These are phyloP conservation scores for Phaeosphaeriaceae sp. DNA, from an alignment of 2,329 filamentous ascomycete species.

Conservation along the genomic window DNA sequence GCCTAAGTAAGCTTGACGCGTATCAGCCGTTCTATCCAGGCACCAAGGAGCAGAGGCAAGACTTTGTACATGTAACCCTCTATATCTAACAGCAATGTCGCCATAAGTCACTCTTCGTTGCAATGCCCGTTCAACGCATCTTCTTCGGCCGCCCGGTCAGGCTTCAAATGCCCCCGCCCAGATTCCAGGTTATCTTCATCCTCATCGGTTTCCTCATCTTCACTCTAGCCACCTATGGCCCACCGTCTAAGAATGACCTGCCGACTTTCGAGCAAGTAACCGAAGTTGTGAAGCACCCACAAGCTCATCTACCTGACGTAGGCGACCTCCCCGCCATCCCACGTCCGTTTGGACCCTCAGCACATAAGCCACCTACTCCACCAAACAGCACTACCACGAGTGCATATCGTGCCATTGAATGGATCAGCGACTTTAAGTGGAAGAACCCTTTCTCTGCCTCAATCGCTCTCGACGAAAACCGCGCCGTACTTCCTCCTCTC, in stretches of 20 bases:
- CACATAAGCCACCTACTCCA: constrained; percentile 77
- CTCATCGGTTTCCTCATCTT: constrained; percentile 43
- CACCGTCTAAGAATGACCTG: constrained; percentile 27
- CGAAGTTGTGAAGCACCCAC: constrained; percentile 46
- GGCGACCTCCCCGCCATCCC: constrained; percentile 46
- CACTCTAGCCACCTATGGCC: constrained; percentile 1
- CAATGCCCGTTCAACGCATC: constrained; percentile 45
- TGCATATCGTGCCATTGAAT: constrained; percentile 70
- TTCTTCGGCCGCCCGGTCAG: constrained; percentile 39
- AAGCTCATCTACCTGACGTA: constrained; percentile 36
- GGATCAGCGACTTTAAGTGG: constrained; percentile 92
- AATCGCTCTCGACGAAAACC: constrained; percentile 79
- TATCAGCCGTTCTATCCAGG: constrained; percentile 1
- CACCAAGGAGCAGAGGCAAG: too few relatives aligned
- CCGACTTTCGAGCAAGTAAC: constrained; percentile 41
- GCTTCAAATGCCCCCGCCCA: constrained; percentile 52
- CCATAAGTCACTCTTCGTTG: constrained; percentile 1
- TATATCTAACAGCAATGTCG: background rate
- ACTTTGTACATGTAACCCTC: constrained; percentile 1
- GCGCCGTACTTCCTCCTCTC: constrained; percentile 82
- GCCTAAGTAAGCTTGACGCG: constrained; percentile 6
- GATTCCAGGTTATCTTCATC: constrained; percentile 54
- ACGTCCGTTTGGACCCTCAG: constrained; percentile 72
- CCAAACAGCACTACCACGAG: constrained; percentile 72
- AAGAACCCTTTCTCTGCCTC: constrained; percentile 85